Conservation (phyloP, 352 stramenopile genomes). For the Phytophthora cryptogea region DNA sequence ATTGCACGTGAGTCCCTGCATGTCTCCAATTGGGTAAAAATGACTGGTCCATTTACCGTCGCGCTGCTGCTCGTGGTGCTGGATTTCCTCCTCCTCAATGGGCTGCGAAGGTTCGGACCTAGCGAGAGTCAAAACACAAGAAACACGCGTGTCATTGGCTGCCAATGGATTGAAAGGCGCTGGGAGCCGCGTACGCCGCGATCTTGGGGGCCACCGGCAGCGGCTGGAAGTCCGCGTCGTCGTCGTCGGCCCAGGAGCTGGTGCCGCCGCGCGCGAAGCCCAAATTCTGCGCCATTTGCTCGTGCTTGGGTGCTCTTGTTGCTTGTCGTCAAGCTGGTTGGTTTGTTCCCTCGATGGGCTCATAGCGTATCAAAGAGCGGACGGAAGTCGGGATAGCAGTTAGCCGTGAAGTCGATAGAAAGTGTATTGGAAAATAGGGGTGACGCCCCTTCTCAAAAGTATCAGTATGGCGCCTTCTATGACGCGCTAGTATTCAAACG, state of each 20-base stretch:
- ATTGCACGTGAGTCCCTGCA: background rate
- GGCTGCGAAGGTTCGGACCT: constrained; percentile 39
- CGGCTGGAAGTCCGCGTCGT: constrained; percentile 64
- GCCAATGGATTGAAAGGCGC: background rate
- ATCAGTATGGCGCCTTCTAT: constrained; percentile 14
- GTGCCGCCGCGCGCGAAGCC: constrained; percentile 51
- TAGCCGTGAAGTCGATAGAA: background rate
- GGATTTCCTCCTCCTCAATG: constrained; percentile 48
- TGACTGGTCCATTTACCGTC: constrained; percentile 25
- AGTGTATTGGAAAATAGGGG: background rate
- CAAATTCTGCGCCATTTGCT: constrained; percentile 58
- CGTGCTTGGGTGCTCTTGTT: constrained; percentile 18
- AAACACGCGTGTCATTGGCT: constrained; percentile 14
- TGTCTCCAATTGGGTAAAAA: background rate
- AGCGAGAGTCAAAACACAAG: background rate
- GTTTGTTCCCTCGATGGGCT: constrained; percentile 21
- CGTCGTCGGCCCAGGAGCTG: constrained; percentile 83
- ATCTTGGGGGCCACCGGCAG: constrained; percentile 49
- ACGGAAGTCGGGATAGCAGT: constrained; percentile 23
- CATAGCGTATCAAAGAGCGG: constrained; percentile 11
- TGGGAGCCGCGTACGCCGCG: constrained; percentile 39
- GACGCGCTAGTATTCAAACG: background rate
- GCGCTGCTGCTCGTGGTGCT: constrained; percentile 33
- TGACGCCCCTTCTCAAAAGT: constrained; percentile 13
- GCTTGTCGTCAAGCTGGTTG: constrained; percentile 16